Percentiles rank a stretch among this genome's conserved stretches.
phyloP scores from a whole-genome alignment of 164 flowering plant genomes.

The Dillenia turbinata region DNA sequence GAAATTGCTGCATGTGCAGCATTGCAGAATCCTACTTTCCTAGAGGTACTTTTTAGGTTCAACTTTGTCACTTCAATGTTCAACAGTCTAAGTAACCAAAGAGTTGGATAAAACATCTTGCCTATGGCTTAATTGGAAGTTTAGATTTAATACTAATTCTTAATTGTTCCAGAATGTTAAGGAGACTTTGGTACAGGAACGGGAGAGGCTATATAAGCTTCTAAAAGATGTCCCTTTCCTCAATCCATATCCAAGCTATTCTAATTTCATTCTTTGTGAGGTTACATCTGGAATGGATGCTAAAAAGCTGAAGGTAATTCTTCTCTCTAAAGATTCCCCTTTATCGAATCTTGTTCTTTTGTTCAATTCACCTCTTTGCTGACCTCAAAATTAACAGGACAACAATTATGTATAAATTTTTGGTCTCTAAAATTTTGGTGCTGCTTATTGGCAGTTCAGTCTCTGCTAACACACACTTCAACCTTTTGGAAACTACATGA shows the following conservation, averaged over 20 bases:
- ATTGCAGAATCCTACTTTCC: slow-evolving; percentile 72
- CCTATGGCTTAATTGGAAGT: background rate
- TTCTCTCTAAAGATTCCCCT: background rate
- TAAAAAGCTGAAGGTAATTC: slow-evolving; percentile 83
- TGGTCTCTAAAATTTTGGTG: too few relatives aligned
- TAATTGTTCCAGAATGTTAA: slow-evolving; percentile 66
- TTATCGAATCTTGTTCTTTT: background rate
- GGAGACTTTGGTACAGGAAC: slow-evolving; percentile 72
- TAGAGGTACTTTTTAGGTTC: slow-evolving; percentile 57
- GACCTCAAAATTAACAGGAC: background rate
- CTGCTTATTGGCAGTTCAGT: too few relatives aligned
- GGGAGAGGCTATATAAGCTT: slow-evolving; percentile 71
- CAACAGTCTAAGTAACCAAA: too few relatives aligned
- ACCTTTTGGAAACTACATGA: too few relatives aligned
- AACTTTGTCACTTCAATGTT: background rate
- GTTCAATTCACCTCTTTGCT: too few relatives aligned
- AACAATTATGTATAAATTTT: too few relatives aligned
- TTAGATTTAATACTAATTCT: slow-evolving; percentile 13
- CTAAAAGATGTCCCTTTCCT: slow-evolving; percentile 75
- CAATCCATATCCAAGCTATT: slow-evolving; percentile 83
- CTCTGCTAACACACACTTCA: too few relatives aligned
- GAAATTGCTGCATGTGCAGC: slow-evolving; percentile 98
- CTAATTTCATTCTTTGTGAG: slow-evolving; percentile 95
- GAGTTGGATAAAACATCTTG: too few relatives aligned
- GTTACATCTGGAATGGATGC: slow-evolving; percentile 83